phyloP scores from a whole-genome alignment of 1,284 basidiomycete species.

The Crepidotus sp. region DNA sequence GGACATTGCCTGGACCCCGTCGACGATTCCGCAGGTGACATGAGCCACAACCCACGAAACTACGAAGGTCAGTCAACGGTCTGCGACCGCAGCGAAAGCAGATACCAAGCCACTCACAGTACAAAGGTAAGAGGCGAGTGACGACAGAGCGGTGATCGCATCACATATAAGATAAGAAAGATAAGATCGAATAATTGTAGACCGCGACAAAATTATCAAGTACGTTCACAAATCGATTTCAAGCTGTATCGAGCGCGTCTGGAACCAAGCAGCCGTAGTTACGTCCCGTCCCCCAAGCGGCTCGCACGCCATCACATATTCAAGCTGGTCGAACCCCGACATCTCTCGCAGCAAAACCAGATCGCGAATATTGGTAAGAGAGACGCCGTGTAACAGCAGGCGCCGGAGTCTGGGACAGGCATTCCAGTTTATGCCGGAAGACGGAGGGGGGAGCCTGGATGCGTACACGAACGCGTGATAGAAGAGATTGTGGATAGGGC shows the following conservation, averaged over 20 bases:
- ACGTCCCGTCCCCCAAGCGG: not conserved
- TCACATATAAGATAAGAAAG: too few species aligned
- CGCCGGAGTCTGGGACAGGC: not conserved
- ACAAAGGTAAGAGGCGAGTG: too few species aligned
- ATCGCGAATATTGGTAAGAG: not conserved
- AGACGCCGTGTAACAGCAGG: not conserved
- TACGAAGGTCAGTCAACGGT: too few species aligned
- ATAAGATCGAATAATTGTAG: too few species aligned
- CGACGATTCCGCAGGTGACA: too few species aligned
- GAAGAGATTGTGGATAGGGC: not conserved
- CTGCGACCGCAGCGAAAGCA: too few species aligned
- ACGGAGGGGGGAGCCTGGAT: not conserved
- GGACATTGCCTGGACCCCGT: too few species aligned
- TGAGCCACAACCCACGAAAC: too few species aligned
- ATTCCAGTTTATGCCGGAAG: not conserved
- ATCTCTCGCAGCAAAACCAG: not conserved
- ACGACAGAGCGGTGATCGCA: too few species aligned
- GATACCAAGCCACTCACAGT: too few species aligned
- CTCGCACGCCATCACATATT: not conserved
- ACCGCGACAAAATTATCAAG: too few species aligned
- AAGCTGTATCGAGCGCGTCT: not conserved
- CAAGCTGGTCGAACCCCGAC: not conserved
- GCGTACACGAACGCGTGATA: not conserved
- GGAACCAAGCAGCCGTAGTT: not conserved
- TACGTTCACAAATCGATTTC: too few species aligned